Evolutionary conservation across 75 land plant species (phyloP).

Genomic region (Cunninghamia lanceolata): DNA sequence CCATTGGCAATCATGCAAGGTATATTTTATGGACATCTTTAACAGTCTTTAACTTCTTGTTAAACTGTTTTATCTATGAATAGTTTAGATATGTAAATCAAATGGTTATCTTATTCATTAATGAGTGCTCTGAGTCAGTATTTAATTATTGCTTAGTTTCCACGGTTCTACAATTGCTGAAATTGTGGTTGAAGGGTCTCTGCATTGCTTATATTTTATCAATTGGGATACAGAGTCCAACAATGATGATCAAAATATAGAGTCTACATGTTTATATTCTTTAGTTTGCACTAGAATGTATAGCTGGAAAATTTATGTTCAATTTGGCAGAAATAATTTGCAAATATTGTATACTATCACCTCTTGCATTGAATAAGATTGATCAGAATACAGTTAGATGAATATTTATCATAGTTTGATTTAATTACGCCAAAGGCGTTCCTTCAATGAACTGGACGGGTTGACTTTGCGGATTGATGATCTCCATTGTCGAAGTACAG

Average conservation of each 20-base stretch:
- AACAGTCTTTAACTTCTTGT: not conserved
- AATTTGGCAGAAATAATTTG: not conserved
- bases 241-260: not conserved
- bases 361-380: not conserved
- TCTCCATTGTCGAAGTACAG: too few relatives aligned
- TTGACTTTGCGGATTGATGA: too few relatives aligned
- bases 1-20: slow-evolving; percentile 62
- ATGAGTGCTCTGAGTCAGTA: not conserved
- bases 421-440: too few relatives aligned
- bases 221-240: not conserved
- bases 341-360: not conserved
- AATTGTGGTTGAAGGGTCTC: not conserved
- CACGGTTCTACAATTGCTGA: not conserved
- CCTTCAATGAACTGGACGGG: too few relatives aligned
- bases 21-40: slow-evolving; percentile 3
- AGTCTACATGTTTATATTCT: not conserved
- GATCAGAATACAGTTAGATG: not conserved
- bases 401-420: not conserved
- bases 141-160: not conserved
- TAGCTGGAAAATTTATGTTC: not conserved
- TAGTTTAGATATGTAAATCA: not conserved
- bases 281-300: not conserved
- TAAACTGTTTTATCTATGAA: not conserved
- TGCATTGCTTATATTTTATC: not conserved
- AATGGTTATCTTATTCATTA: not conserved